Percentiles rank a stretch among this genome's conserved stretches.
phyloP scores from a whole-genome alignment of 2,329 filamentous ascomycete genomes.

The Ascomycota sp. region DNA sequence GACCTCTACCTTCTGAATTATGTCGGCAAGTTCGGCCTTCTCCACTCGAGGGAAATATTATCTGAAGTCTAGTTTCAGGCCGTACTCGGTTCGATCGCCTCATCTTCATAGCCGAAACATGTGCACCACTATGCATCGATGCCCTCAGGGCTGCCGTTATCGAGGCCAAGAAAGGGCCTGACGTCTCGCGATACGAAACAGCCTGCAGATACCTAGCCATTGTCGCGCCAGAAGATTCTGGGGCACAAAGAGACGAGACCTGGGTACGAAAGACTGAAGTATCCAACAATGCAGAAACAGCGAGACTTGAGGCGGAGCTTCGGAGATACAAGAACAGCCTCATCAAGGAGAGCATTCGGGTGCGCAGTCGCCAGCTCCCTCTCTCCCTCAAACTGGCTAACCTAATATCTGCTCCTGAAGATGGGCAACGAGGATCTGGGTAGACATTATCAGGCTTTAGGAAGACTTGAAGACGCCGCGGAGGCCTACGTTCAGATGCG shows the following conservation, averaged over 20 bases:
- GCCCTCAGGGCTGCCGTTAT: constrained; percentile 58
- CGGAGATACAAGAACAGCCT: constrained; percentile 92
- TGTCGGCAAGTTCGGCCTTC: constrained; percentile 32
- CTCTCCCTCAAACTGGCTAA: constrained; percentile 1
- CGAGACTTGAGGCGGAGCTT: constrained; percentile 64
- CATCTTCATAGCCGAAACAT: constrained; percentile 60
- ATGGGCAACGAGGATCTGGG: constrained; percentile 92
- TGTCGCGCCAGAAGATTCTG: constrained; percentile 44
- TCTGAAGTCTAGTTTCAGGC: constrained; percentile 26
- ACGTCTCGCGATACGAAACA: constrained; percentile 50
- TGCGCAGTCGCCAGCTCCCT: constrained; percentile 15
- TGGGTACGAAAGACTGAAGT: constrained; percentile 56
- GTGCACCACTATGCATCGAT: constrained; percentile 54
- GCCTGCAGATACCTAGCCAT: constrained; percentile 44
- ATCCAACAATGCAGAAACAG: constrained; percentile 47
- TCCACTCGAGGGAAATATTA: too few relatives aligned
- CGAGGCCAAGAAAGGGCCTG: constrained; percentile 57
- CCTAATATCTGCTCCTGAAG: constrained; percentile 20
- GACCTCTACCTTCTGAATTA: constrained; percentile 86
- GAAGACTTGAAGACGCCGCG: constrained; percentile 49
- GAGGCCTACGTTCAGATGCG: constrained; percentile 77
- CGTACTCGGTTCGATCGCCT: constrained; percentile 66
- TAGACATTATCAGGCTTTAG: constrained; percentile 59
- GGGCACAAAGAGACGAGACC: constrained; percentile 43
- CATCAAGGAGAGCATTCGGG: constrained; percentile 89